Base-by-base conservation (phyloP, 2,329 filamentous ascomycete genomes). In the Pyrenochaeta sp. region DNA sequence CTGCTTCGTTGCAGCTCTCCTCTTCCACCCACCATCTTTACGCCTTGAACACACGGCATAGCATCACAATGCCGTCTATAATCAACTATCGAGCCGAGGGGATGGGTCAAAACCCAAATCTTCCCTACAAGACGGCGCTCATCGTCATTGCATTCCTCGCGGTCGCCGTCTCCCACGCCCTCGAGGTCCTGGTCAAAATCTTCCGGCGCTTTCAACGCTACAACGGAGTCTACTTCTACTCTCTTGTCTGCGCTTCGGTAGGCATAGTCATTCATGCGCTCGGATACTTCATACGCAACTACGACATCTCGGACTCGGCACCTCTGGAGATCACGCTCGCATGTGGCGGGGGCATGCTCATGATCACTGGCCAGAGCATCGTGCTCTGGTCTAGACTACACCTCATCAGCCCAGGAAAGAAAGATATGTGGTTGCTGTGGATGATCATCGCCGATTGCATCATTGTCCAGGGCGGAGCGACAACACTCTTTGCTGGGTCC, bases 351-450 rank as follows among this genome's bases (percentile, higher is more conserved):
- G 78, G 81, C 75, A 77, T 78, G 60, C 55, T 69, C 3, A 84
- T 85, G 80, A 78, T 86, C 0, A 84, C 81, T 0, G 83, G 82
- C 0, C 81, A 84, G 56, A 76, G 76, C 1, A 48, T 85, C n/a
- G 82, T 86, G 1, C 70, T 86, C 0, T 86, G 81, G 67, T 85
- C 81, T 2, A 74, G 83, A 4, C 41, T 61, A 1, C 51, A 59
- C 19, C 51, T 61, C 20, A 43, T 61, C 23, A 41, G 44, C 13
- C 44, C 41, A 3, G 40, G 44, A 8, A 41, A 23, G 11, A 19
- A 18, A 20, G 49, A 44, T 24, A 44, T 70, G 3, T 67, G 73
- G 8, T 74, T 83, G 2, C 68, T 83, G 1, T 68, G 55, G 27
- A 81, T 85, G 75, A 85, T 86, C 47, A 72, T 83, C 17, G 21